Evolutionary conservation across 495 filamentous ascomycete genomes (phyloP).

Genomic region (Arthonia radiata): DNA sequence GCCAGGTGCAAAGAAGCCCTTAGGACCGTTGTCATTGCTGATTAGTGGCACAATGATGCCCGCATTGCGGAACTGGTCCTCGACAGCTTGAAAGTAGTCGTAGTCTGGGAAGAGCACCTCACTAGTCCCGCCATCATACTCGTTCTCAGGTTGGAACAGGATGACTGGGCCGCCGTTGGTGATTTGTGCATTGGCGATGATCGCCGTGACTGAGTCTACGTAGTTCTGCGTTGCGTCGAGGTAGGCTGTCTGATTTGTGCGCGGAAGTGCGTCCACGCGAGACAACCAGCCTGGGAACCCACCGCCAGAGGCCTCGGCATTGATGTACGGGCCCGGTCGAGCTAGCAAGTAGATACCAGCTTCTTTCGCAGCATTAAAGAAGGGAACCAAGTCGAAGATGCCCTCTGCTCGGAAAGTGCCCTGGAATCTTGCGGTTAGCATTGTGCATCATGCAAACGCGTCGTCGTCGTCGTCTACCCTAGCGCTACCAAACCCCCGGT

Average conservation of each 20-base stretch:
- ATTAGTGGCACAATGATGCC: conserved; percentile 54
- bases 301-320: conserved; percentile 38
- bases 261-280: conserved; percentile 31
- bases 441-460: too few relatives aligned
- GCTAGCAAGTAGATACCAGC: conserved; percentile 54
- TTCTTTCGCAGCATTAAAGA: conserved; percentile 44
- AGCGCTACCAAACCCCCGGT: too few relatives aligned
- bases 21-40: conserved; percentile 39
- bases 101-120: conserved; percentile 27
- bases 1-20: conserved; percentile 40
- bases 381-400: conserved; percentile 39
- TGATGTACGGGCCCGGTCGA: conserved; percentile 43
- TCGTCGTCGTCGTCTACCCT: too few relatives aligned
- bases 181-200: conserved; percentile 51
- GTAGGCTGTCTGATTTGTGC: conserved; percentile 33
- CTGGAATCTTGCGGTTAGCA: too few relatives aligned
- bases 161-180: conserved; percentile 60
- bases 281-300: conserved; percentile 44
- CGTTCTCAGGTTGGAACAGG: conserved; percentile 57
- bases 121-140: conserved; percentile 32
- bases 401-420: conserved; percentile 44
- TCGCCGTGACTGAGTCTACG: conserved; percentile 24
- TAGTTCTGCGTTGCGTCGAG: conserved; percentile 33
- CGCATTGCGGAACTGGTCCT: conserved; percentile 38
- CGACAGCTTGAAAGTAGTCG: conserved; percentile 43